phyloP scores from a whole-genome alignment of 129 eudicot species.

The Oenanthe sinensis region DNA sequence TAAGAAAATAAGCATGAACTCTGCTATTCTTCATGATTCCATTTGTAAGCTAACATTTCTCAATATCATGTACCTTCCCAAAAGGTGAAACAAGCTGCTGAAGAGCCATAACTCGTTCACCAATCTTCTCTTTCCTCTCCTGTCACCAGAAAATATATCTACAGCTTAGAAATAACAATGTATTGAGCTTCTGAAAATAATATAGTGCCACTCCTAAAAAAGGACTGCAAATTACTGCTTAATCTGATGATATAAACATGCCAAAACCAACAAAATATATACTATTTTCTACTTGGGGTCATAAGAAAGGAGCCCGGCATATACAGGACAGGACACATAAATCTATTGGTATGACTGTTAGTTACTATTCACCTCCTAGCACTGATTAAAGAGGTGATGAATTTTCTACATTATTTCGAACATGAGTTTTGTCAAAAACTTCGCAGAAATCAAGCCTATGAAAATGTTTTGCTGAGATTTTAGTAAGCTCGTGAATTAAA shows the following conservation, averaged over 20 bases:
- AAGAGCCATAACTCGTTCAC: slow-evolving; percentile 75
- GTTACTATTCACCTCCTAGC: not conserved
- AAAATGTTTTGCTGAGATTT: not conserved
- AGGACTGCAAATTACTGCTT: not conserved
- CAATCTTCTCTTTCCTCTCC: slow-evolving; percentile 79
- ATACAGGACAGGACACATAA: not conserved
- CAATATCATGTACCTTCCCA: slow-evolving; percentile 54
- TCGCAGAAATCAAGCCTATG: not conserved
- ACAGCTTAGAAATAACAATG: slow-evolving; percentile 1
- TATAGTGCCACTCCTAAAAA: not conserved
- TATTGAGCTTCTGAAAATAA: not conserved
- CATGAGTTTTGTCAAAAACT: not conserved
- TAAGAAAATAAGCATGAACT: not conserved
- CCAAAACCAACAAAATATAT: not conserved
- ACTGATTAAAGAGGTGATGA: not conserved
- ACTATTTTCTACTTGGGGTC: not conserved
- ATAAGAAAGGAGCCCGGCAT: not conserved
- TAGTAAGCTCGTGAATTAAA: not conserved
- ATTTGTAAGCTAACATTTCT: not conserved
- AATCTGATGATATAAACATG: not conserved
- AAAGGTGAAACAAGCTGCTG: slow-evolving; percentile 91
- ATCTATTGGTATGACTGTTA: not conserved
- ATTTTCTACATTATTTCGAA: not conserved
- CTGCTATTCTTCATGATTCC: not conserved
- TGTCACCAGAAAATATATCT: slow-evolving; percentile 12